These are phyloP conservation scores for Ascoidea tarda DNA, from an alignment of 805 yeast genomes.

Conservation along the genomic window DNA sequence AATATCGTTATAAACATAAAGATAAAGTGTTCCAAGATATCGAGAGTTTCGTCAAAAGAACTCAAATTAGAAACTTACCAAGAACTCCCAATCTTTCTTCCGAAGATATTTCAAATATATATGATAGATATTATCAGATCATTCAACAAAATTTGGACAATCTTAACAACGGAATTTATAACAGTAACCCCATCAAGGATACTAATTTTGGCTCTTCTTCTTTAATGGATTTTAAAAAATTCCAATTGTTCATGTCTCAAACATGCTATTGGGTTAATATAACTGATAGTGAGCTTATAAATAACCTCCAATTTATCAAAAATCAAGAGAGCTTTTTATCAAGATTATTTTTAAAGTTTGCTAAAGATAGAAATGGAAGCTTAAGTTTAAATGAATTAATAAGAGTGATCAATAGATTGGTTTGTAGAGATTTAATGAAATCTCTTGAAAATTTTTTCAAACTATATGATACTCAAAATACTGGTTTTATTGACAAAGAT, in stretches of 20 bases:
- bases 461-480: conserved; percentile 48
- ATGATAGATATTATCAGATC: conserved; percentile 74
- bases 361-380: too few species aligned
- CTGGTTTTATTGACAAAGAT: conserved; percentile 58
- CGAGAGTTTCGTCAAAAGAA: conserved; percentile 80
- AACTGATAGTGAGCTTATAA: conserved; percentile 21
- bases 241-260: conserved; percentile 61
- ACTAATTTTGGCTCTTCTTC: conserved; percentile 36
- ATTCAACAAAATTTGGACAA: conserved; percentile 49
- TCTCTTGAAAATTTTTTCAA: conserved; percentile 67
- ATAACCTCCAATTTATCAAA: conserved; percentile 16
- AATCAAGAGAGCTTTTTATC: conserved; percentile 36
- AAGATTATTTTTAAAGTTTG: conserved; percentile 34
- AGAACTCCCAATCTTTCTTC: conserved; percentile 46
- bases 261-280: conserved; percentile 62
- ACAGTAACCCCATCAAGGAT: conserved; percentile 16
- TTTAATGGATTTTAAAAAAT: conserved; percentile 64
- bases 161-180: conserved; percentile 10
- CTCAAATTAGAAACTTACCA: conserved; percentile 79
- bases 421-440: conserved; percentile 64
- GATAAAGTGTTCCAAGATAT: conserved; percentile 73
- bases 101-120: conserved; percentile 53
- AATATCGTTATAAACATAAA: conserved; percentile 56
- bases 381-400: conserved; percentile 59
- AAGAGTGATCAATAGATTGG: conserved; percentile 54